Evolutionary conservation across 163 green algal species (phyloP), one percentile per base, ranked within the genome.

Genomic region (Coccomyxa subellipsoidea): DNA sequence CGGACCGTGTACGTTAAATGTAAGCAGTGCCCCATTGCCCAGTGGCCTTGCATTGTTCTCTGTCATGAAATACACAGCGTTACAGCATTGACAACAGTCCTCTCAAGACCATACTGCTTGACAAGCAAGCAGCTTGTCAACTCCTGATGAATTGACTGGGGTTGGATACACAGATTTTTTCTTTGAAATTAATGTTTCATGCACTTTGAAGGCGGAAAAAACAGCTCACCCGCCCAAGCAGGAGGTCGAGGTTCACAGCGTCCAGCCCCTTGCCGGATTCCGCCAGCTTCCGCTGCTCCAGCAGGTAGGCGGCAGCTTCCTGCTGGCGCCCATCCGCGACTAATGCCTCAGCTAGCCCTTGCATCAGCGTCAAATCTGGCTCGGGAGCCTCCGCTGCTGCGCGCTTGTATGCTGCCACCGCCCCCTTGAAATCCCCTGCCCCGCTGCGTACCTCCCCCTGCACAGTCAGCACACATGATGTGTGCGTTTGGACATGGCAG

Each of bases 371-470:
- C 53, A 91, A 75, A 71, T 54, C 84, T 35, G 53, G 31, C 53
- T 31, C 53, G 31, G 54, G 38, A n/a, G 76, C 36, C 23, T 77
- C 80, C 32, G 54, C 38, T 39, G 83, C 88, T 23, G 84, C 84
- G 37, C 77, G 80, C 23, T 81, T 69, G 77, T 90, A 91, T 12
- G 78, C 78, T 47, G 82, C 87, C 35, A 38, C 84, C 15, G 87
- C 82, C 1, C 79, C 71, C 18, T 73, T 72, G 35, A 47, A 80
- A 34, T 87, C 81, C 9, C 47, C 81, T 31, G 47, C 47, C 21
- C 47, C 47, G 47, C 47, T 59, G 47, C 47, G 47, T 27, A 59
- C 47, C 47, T 59, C 47, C 15, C 47, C 47, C 47, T 59, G 47
- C n/a, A n/a, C n/a, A n/a, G n/a, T 12, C 47, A 59, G 3, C 47